These are phyloP conservation scores for Helotiales sp. DNA, from an alignment of 2,329 filamentous ascomycete genomes.

Conservation along the genomic window DNA sequence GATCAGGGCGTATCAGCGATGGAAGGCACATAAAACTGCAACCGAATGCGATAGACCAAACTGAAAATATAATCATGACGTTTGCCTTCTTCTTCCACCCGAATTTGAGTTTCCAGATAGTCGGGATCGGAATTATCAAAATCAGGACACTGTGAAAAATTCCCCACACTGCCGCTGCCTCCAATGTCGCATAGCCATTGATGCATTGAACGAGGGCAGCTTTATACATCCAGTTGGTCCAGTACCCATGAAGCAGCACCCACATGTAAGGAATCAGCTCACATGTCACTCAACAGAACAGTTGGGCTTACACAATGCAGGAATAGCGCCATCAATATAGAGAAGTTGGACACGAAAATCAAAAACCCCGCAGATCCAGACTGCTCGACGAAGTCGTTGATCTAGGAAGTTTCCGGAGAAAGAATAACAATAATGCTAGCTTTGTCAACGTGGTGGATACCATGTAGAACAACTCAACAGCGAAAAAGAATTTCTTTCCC, in stretches of 20 bases:
- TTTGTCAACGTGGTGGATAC: slow-evolving; percentile 19
- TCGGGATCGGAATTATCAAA: slow-evolving; percentile 67
- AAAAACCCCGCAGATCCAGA: slow-evolving; percentile 9
- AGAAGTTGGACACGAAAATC: slow-evolving; percentile 14
- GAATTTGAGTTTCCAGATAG: slow-evolving; percentile 65
- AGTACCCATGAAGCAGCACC: slow-evolving; percentile 19
- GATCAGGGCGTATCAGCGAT: slow-evolving; percentile 6
- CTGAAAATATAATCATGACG: slow-evolving; percentile 63
- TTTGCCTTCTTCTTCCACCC: slow-evolving; percentile 69
- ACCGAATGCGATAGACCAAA: slow-evolving; percentile 23
- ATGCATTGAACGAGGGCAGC: slow-evolving; percentile 51
- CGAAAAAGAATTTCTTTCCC: slow-evolving; percentile 19
- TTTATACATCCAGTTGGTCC: slow-evolving; percentile 30
- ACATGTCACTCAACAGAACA: neutral
- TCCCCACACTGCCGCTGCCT: slow-evolving; percentile 69
- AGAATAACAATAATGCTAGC: slow-evolving; percentile 18
- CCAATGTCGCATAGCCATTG: slow-evolving; percentile 67
- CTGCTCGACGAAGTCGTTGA: neutral
- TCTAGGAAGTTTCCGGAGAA: slow-evolving; percentile 21
- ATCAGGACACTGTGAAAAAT: slow-evolving; percentile 71
- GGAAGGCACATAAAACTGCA: slow-evolving; percentile 22
- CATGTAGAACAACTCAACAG: slow-evolving; percentile 16
- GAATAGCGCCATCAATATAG: slow-evolving; percentile 2
- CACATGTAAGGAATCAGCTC: neutral
- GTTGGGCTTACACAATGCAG: slow-evolving; percentile 21